Conservation (phyloP, 192 early-diverging fungal genomes). For the Coemansia sp. region DNA sequence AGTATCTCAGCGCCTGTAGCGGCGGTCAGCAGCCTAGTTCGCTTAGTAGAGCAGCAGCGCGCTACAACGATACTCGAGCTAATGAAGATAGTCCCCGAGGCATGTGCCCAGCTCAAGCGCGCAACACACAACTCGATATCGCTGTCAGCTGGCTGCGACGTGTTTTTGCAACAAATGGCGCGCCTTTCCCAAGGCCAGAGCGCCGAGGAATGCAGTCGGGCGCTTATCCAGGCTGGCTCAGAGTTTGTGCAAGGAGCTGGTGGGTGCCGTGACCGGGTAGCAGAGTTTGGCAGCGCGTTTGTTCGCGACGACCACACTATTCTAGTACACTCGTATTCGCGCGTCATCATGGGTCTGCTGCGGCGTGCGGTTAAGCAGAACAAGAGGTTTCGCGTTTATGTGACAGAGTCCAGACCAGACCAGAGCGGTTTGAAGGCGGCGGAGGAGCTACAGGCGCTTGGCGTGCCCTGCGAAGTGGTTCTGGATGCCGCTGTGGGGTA, state of each 20-base stretch:
- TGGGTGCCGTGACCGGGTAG: conserved; percentile 72
- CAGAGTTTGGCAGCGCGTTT: conserved; percentile 77
- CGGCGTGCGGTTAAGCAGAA: conserved; percentile 70
- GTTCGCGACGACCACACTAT: conserved; percentile 84
- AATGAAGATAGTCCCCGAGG: conserved; percentile 71
- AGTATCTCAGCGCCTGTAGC: conserved; percentile 78
- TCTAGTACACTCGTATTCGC: conserved; percentile 94
- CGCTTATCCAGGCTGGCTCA: conserved; percentile 69
- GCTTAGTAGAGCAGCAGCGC: conserved; percentile 65
- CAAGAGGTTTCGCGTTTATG: conserved; percentile 90
- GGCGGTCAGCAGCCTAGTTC: conserved; percentile 71
- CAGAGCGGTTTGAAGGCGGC: conserved; percentile 63
- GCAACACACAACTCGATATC: conserved; percentile 77
- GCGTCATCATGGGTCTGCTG: conserved; percentile 88
- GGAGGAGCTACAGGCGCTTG: conserved; percentile 66
- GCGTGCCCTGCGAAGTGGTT: conserved; percentile 84
- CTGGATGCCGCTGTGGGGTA: conserved; percentile 92
- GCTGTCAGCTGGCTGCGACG: conserved; percentile 84
- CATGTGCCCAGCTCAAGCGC: conserved; percentile 67
- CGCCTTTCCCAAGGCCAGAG: conserved; percentile 53
- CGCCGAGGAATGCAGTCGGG: conserved; percentile 72
- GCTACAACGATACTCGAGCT: conserved; percentile 92
- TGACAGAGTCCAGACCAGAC: conserved; percentile 86
- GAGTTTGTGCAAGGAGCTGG: conserved; percentile 76
- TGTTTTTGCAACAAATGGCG: conserved; percentile 66